Conservation (phyloP, 352 stramenopile species). For the Phytopythium montanum region DNA sequence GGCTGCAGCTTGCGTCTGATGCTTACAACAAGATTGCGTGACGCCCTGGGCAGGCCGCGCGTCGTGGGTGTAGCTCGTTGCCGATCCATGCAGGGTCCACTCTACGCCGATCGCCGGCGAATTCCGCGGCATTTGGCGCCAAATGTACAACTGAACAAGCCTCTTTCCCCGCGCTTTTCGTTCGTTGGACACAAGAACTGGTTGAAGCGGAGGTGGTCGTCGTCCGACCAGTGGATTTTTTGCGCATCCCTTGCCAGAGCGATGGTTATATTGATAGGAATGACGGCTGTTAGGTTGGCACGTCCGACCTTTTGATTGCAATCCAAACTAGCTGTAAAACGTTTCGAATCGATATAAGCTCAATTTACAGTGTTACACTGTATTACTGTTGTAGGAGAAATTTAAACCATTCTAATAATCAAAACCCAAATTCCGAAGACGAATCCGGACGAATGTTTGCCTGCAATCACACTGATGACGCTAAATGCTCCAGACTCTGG, state of each 20-base stretch:
- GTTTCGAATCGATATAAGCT: too few species aligned
- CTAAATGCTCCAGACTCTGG: background rate
- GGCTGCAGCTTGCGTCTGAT: background rate
- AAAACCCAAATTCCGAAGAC: background rate
- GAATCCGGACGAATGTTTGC: conserved; percentile 2
- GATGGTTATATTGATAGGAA: background rate
- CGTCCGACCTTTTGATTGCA: conserved; percentile 6
- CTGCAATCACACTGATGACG: background rate
- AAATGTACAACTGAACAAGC: background rate
- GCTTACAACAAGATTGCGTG: background rate
- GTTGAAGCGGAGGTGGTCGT: background rate
- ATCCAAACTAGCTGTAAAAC: too few species aligned
- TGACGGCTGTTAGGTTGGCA: background rate
- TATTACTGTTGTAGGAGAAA: too few species aligned
- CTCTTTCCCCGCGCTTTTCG: background rate
- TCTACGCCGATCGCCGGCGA: background rate
- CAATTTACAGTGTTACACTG: too few species aligned
- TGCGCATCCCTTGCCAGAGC: background rate
- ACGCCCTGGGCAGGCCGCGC: too few species aligned
- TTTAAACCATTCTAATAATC: too few species aligned
- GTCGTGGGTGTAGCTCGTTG: background rate
- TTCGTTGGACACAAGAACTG: background rate
- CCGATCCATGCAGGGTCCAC: background rate
- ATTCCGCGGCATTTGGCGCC: background rate
- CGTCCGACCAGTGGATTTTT: conserved; percentile 1